Conservation (phyloP, 2,329 filamentous ascomycete species). For the Hypoxylon sp. region DNA sequence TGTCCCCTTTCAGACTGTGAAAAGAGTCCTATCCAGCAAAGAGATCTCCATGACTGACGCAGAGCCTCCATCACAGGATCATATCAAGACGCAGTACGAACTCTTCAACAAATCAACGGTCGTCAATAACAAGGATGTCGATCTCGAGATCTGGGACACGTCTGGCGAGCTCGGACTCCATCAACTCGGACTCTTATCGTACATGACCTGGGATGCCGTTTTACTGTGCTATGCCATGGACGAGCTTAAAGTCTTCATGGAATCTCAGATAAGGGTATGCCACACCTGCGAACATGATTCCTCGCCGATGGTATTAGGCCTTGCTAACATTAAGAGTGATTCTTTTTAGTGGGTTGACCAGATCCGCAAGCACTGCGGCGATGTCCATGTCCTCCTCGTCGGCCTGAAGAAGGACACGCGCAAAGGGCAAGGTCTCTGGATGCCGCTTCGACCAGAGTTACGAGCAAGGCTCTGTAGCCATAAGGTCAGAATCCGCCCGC, state of each 20-base stretch:
- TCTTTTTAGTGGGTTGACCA: constrained; percentile 74
- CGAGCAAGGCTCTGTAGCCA: constrained; percentile 47
- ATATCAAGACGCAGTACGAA: constrained; percentile 51
- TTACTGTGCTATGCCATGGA: constrained; percentile 58
- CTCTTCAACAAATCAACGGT: constrained; percentile 48
- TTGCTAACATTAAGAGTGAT: constrained; percentile 34
- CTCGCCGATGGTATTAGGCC: background rate
- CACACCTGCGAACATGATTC: background rate
- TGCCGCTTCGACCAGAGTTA: constrained; percentile 48
- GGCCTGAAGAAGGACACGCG: constrained; percentile 82
- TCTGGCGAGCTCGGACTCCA: constrained; percentile 49
- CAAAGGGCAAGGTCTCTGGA: constrained; percentile 46
- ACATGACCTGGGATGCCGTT: constrained; percentile 55
- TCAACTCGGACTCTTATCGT: constrained; percentile 51
- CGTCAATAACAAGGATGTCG: constrained; percentile 48
- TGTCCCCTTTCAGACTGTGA: background rate
- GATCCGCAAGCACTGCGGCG: constrained; percentile 74
- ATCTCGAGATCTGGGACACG: constrained; percentile 55
- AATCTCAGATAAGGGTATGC: constrained; percentile 51
- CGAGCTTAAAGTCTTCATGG: constrained; percentile 49
- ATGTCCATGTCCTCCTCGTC: constrained; percentile 78
- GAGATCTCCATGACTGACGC: constrained; percentile 1
- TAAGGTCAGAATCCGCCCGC: constrained; percentile 45
- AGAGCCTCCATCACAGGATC: constrained; percentile 26
- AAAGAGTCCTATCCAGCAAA: background rate